Conservation (phyloP, 768 basidiomycete genomes). For the Ephemerocybe angulata region DNA sequence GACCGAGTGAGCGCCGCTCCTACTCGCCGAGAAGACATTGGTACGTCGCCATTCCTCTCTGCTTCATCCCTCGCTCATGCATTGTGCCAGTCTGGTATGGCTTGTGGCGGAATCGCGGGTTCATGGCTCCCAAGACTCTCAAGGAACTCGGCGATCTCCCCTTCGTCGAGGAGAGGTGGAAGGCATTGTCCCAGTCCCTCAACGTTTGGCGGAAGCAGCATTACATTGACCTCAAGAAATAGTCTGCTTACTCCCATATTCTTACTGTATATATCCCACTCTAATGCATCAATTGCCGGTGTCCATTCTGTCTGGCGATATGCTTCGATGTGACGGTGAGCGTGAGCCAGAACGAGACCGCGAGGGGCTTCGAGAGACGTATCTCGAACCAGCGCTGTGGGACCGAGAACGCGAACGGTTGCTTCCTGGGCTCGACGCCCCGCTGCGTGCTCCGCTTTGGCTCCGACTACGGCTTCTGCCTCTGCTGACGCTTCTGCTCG, state of each 20-base stretch:
- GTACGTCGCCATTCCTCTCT: slow-evolving; percentile 41
- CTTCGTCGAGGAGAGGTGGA: slow-evolving; percentile 70
- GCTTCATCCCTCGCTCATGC: background rate
- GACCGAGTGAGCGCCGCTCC: slow-evolving; percentile 76
- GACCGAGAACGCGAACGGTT: slow-evolving; percentile 16
- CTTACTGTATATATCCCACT: slow-evolving; percentile 12
- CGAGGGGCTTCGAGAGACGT: slow-evolving; percentile 64
- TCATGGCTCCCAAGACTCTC: slow-evolving; percentile 60
- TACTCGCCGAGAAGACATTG: slow-evolving; percentile 79
- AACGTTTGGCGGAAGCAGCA: slow-evolving; percentile 5
- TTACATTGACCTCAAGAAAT: background rate
- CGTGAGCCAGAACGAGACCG: slow-evolving; percentile 44
- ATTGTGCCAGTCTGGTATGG: slow-evolving; percentile 69
- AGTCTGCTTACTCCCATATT: background rate
- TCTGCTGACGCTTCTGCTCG: slow-evolving; percentile 31
- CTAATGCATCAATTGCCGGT: slow-evolving; percentile 17
- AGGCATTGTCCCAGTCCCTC: slow-evolving; percentile 56
- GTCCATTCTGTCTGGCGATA: slow-evolving; percentile 57
- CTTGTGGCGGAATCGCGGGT: slow-evolving; percentile 68
- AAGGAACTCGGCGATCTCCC: slow-evolving; percentile 48
- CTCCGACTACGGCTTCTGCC: slow-evolving; percentile 30
- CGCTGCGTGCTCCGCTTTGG: slow-evolving; percentile 10
- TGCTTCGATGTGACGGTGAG: slow-evolving; percentile 55
- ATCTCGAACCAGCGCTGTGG: slow-evolving; percentile 49
- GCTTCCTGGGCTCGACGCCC: slow-evolving; percentile 11